Evolutionary conservation across 371 early-diverging fungal species (phyloP).

Genomic region (Capillidium heterosporum): DNA sequence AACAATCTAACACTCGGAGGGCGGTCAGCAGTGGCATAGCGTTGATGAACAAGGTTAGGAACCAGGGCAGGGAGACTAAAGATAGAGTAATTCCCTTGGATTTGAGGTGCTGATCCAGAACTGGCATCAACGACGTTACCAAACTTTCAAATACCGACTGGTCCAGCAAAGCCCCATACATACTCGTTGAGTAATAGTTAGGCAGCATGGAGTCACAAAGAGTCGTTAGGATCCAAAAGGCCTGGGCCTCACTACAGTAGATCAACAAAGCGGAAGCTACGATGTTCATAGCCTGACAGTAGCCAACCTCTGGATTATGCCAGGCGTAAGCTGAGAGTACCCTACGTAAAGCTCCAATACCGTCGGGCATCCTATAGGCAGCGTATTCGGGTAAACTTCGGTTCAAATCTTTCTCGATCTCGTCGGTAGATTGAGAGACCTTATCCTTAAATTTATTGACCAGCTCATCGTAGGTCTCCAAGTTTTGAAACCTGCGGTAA

Average conservation of each 20-base stretch:
- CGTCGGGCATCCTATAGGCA: conserved; percentile 80
- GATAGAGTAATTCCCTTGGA: conserved; percentile 83
- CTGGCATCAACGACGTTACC: conserved; percentile 58
- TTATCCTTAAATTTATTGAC: conserved; percentile 44
- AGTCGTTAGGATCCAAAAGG: conserved; percentile 81
- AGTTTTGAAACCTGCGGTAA: conserved; percentile 65
- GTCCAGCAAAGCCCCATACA: conserved; percentile 92
- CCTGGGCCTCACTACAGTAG: conserved; percentile 87
- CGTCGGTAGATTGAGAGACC: conserved; percentile 60
- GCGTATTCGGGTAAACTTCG: conserved; percentile 82
- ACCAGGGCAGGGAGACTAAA: conserved; percentile 90
- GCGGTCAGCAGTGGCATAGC: conserved; percentile 79
- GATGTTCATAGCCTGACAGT: conserved; percentile 98
- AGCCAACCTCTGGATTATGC: conserved; percentile 81
- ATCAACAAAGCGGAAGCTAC: conserved; percentile 85
- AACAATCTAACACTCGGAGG: conserved; percentile 79
- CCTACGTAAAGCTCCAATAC: conserved; percentile 74
- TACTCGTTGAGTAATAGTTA: conserved; percentile 89
- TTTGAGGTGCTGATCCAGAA: conserved; percentile 58
- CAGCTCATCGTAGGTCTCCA: conserved; percentile 59
- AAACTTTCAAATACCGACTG: conserved; percentile 85
- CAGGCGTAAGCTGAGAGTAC: conserved; percentile 75
- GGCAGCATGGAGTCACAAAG: conserved; percentile 79
- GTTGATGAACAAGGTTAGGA: conserved; percentile 84
- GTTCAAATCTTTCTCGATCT: conserved; percentile 95